These are phyloP conservation scores for Gamsiella multidivaricata DNA, from an alignment of 192 early-diverging fungal genomes.

Conservation along the genomic window DNA sequence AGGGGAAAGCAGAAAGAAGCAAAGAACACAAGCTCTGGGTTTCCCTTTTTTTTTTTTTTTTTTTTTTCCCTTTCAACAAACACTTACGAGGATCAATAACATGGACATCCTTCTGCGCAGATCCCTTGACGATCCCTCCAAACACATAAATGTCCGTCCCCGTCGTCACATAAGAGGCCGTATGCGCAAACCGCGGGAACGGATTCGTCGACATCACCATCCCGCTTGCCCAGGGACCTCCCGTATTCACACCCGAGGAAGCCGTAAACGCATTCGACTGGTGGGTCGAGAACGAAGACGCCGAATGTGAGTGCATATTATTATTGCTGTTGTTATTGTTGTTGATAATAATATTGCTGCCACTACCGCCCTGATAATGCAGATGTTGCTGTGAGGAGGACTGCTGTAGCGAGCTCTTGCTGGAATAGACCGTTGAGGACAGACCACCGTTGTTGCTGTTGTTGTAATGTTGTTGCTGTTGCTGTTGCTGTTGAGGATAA, in stretches of 20 bases:
- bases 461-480: neutral
- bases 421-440: neutral
- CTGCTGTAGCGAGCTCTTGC: conserved; percentile 21
- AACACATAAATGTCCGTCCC: conserved; percentile 54
- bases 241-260: too few relatives aligned
- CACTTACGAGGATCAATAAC: conserved; percentile 56
- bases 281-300: conserved; percentile 28
- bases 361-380: neutral
- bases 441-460: neutral
- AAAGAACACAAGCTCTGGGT: too few relatives aligned
- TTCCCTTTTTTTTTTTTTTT: conserved; percentile 1
- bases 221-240: conserved; percentile 25
- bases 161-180: conserved; percentile 28
- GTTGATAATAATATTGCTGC: too few relatives aligned
- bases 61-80: too few relatives aligned
- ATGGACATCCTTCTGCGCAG: conserved; percentile 51
- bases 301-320: conserved; percentile 3
- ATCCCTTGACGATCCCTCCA: conserved; percentile 54
- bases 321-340: neutral
- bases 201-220: conserved; percentile 50
- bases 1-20: neutral
- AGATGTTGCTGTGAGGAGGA: conserved; percentile 8
- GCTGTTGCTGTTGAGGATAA: conserved; percentile 11
- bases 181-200: conserved; percentile 51
- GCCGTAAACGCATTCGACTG: conserved; percentile 15